A percentile compares a stretch with the other conserved stretches of the same genome.
Evolutionary conservation across 164 flowering plant genomes (phyloP).

Genomic region (Euptelea pleiosperma): DNA sequence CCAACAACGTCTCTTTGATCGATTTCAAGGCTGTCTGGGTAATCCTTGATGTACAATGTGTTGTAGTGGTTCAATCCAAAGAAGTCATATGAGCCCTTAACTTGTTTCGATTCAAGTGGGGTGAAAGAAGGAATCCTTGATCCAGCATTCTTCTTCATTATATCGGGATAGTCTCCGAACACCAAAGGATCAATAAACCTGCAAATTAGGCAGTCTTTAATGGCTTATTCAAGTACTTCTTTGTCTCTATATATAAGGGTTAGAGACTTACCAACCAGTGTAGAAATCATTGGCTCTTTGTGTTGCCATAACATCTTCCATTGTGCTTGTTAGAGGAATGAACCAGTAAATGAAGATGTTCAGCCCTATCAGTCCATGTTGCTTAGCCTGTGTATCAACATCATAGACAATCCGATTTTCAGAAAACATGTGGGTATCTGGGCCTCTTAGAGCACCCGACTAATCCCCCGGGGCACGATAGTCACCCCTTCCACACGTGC

Average conservation of each 20-base stretch:
- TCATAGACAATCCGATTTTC: background rate
- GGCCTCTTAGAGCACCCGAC: too few relatives aligned
- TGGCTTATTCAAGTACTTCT: background rate
- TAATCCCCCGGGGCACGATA: too few relatives aligned
- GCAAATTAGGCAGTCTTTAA: slow-evolving; percentile 4
- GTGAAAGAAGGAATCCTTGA: slow-evolving; percentile 46
- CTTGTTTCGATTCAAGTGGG: slow-evolving; percentile 25
- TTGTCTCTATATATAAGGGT: background rate
- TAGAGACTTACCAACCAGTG: slow-evolving; percentile 47
- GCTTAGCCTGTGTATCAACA: slow-evolving; percentile 37
- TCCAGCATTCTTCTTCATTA: slow-evolving; percentile 45
- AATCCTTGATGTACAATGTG: slow-evolving; percentile 21
- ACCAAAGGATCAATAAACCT: slow-evolving; percentile 39
- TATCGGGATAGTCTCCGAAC: slow-evolving; percentile 51
- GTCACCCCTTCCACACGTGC: slow-evolving; percentile 32
- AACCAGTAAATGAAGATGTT: slow-evolving; percentile 32
- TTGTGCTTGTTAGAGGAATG: slow-evolving; percentile 39
- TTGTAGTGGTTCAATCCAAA: slow-evolving; percentile 53
- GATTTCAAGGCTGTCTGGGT: slow-evolving; percentile 20
- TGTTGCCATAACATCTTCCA: slow-evolving; percentile 43
- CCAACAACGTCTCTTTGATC: slow-evolving; percentile 27
- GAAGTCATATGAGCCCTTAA: slow-evolving; percentile 56
- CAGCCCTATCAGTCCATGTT: slow-evolving; percentile 53
- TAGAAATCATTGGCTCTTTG: slow-evolving; percentile 47
- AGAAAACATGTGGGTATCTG: too few relatives aligned